Base-by-base conservation (phyloP, 371 early-diverging fungal genomes). In the Umbelopsis sp. region DNA sequence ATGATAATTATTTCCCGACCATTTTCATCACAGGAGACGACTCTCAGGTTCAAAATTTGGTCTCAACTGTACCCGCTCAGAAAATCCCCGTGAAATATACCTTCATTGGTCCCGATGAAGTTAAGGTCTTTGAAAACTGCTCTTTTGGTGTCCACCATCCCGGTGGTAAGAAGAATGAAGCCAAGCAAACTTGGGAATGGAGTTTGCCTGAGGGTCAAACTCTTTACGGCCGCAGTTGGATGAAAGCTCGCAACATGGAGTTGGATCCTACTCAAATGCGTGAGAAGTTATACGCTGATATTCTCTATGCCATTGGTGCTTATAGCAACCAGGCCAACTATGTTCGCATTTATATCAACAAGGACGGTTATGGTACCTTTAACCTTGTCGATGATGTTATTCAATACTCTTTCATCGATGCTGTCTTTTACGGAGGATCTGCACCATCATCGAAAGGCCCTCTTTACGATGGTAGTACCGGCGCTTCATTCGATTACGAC, bases 221-320 rank as follows among this genome's bases (percentile, higher is more conserved):
- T 25, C 63, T 79, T 18, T 79, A 72, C 57, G 74, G 76, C 50
- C 85, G 86, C 63, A 76, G 69, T 73, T 83, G 75, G 70, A 83
- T 86, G 77, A 86, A 86, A 71, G 70, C 84, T 45, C 82, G 86
- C 63, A 85, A 86, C 63, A 80, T 80, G 79, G 84, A 86, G 69
- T 82, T 82, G 73, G 86, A 86, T 48, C 86, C 86, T 46, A 86
- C 86, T 35, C 86, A 86, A 70, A 80, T 86, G 41, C 86, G 86
- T 70, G 86, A 86, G 64, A 83, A 85, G 74, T 74, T 84, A 18
- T 86, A 83, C 41, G 75, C 85, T 63, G 86, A 86, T 70, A 69
- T 82, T 50, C 62, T 78, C 16, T 78, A 77, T 63, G 85, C 86
- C 46, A 64, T 86, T 68, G 85, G 85, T 57, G 75, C 79, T 24